Base-by-base conservation (phyloP, 139 green algal species). In the Marvania coccoides region DNA sequence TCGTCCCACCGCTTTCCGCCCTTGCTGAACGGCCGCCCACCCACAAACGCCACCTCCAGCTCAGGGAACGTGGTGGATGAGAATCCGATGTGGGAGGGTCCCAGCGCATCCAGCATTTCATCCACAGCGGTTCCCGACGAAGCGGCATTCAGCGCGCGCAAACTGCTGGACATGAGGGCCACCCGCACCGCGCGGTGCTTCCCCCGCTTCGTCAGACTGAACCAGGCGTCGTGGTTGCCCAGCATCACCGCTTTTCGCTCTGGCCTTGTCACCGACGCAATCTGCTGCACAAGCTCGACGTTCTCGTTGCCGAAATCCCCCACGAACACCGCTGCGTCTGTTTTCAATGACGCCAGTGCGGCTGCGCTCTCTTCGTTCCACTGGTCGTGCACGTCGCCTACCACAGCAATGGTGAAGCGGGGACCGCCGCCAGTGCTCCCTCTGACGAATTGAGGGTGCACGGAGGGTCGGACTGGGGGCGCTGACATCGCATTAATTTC, bases 291-390 rank as follows among this genome's bases (percentile, higher is more conserved):
- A 1, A 90, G 57, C 34, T 57, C 7, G 38, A 82, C 72, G 63
- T 80, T 45, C 47, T 91, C 84, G 30, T 91, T 79, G 1, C 84
- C 84, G 37, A 91, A 81, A 46, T 91, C 84, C 0, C 84, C 84
- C 30, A 90, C 72, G 33, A 90, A 80, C 14, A 87, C 45, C n/a
- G 69, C 67, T 14, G 83, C 38, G 56, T 89, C 84, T 30, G 73
- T 56, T 5, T 68, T 24, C 36, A 91, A 54, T 26, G 33, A 57
- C 10, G n/a, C 23, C 14, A 88, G 64, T 2, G 84, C 84, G 31
- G 68, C 67, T 45, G 75, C 83, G 34, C 66, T 63, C 9, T 54
- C 55, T 1, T 57, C 66, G n/a, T 23, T 35, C 58, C 65, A 90
- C 13, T 76, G 34, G 26, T 67, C 81, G 58, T 90, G 84, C n/a